Conservation (phyloP, 768 basidiomycete species). For the Neoboletus magnificus region DNA sequence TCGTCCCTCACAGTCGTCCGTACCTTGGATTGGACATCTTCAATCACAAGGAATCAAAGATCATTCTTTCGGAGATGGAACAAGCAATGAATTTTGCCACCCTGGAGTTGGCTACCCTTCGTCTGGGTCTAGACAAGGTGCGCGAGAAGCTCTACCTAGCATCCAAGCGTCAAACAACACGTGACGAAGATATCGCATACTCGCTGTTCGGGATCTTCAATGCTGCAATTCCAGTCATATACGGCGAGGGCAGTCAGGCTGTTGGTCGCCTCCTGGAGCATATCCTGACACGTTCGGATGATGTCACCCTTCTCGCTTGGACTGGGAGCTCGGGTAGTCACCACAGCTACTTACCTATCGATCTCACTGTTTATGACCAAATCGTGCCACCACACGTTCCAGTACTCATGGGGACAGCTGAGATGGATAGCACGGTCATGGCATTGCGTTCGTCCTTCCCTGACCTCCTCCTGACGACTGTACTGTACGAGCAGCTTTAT, state of each 20-base stretch:
- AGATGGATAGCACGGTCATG: not conserved
- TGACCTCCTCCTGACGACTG: not conserved
- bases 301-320: not conserved
- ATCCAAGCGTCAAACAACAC: not conserved
- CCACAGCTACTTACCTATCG: not conserved
- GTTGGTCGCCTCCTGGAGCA: not conserved
- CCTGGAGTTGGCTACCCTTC: not conserved
- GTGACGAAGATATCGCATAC: not conserved
- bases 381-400: not conserved
- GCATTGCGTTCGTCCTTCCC: too few species aligned
- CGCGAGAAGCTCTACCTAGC: not conserved
- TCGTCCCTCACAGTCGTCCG: slow-evolving; percentile 1
- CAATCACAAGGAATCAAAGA: slow-evolving; percentile 4
- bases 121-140: not conserved
- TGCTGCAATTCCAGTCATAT: not conserved
- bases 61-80: slow-evolving; percentile 3
- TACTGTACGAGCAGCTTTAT: not conserved
- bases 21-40: not conserved
- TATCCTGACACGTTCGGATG: not conserved
- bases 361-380: not conserved
- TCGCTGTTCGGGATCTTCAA: not conserved
- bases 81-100: not conserved
- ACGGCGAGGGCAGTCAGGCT: not conserved
- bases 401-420: not conserved
- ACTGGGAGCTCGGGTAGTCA: not conserved